Base-by-base conservation (phyloP, 768 basidiomycete genomes). In the Cystofilobasidium capitatum region DNA sequence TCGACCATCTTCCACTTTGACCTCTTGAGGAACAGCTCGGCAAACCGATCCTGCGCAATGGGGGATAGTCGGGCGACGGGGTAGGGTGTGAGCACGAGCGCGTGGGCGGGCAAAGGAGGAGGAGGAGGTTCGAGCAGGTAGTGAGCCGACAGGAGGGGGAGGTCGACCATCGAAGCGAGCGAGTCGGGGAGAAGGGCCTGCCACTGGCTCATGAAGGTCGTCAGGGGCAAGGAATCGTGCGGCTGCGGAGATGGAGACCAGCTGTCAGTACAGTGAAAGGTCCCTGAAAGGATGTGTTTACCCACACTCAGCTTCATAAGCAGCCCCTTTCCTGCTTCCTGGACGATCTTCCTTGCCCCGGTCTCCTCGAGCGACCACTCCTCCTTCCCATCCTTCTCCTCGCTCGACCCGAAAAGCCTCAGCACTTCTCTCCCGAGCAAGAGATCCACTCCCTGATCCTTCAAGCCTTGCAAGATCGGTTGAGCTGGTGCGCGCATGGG, bases 21-120 rank as follows among this genome's bases (percentile, higher is more conserved):
- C 14, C 74, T 71, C 12, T 76, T 75, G 44, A 89, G 80, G 80
- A 99, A 99, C 20, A 98, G 82, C 70, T 94, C 90, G 16, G 83
- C 76, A 78, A 98, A 98, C 20, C 94, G 86, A 10, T 84, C 82
- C 1, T 86, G 80, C 7, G 93, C 87, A 60, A 90, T 87, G 0
- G 83, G 75, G 1, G 93, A 88, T 31, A 98, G 84, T 1, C 79
- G 76, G 0, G 88, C 84, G 3, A 83, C 80, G 16, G 91, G 86
- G 74, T 93, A 89, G 78, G 91, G 91, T 17, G 78, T 83, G 39
- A 94, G 72, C 20, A 80, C 74, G 6, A 71, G 17, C 7, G 60
- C 37, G 66, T 73, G 75, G 37, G 8, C 71, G 61, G n/a, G 70
- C 39, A 57, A 74, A 77, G n/a, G 78, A 72, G 22, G 77, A 70